Conservation (phyloP, 257 asterid species). For the Fraxinus americana region DNA sequence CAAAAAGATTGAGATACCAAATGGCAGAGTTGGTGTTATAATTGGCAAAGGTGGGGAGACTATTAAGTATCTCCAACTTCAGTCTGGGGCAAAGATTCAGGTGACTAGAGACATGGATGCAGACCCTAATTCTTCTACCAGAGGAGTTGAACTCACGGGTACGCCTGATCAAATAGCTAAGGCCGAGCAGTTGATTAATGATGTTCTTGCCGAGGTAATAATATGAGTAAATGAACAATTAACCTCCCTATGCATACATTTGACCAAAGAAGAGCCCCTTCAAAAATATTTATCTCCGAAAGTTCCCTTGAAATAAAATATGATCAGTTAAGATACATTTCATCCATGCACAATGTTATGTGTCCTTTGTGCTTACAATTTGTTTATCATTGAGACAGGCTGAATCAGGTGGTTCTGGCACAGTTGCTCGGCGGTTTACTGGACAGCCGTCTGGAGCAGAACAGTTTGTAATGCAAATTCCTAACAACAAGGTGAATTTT, state of each 20-base stretch:
- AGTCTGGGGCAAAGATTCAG: constrained; percentile 95
- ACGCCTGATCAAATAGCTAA: constrained; percentile 73
- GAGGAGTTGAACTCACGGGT: constrained; percentile 78
- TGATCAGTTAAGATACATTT: constrained; percentile 8
- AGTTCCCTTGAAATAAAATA: background rate
- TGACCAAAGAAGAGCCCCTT: background rate
- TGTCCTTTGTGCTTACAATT: constrained; percentile 19
- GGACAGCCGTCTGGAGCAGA: constrained; percentile 74
- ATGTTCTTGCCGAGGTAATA: constrained; percentile 75
- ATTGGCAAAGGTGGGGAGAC: constrained; percentile 96
- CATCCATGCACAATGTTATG: background rate
- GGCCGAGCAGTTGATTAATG: constrained; percentile 72
- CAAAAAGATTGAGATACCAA: constrained; percentile 79
- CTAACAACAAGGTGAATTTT: constrained; percentile 72
- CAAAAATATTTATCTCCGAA: background rate
- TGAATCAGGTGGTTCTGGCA: constrained; percentile 81
- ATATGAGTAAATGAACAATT: background rate
- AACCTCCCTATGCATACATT: background rate
- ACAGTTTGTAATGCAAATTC: constrained; percentile 62
- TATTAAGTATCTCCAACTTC: constrained; percentile 74
- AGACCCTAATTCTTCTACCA: constrained; percentile 66
- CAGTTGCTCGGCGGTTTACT: constrained; percentile 55
- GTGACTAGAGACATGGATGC: constrained; percentile 87
- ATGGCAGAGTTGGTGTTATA: constrained; percentile 86
- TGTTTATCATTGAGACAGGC: constrained; percentile 53